These are phyloP conservation scores for Stephania japonica DNA, from an alignment of 164 flowering plant genomes.

Conservation along the genomic window DNA sequence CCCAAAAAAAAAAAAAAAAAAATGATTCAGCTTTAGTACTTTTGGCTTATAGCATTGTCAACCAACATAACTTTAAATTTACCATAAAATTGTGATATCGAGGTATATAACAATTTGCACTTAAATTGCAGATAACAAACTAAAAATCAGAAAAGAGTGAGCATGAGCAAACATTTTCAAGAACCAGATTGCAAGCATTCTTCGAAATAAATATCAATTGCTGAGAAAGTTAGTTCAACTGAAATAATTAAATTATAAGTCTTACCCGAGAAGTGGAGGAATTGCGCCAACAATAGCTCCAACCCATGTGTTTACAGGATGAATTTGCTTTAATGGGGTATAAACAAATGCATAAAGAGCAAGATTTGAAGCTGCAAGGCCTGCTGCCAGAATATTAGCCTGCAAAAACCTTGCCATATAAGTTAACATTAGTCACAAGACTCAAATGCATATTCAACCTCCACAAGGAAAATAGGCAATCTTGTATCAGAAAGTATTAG, in stretches of 20 bases:
- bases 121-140: background rate
- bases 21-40: background rate
- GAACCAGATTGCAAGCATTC: background rate
- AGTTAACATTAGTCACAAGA: conserved; percentile 28
- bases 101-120: background rate
- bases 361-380: conserved; percentile 91
- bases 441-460: conserved; percentile 7
- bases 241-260: background rate
- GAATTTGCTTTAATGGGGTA: conserved; percentile 94
- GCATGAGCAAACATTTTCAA: background rate
- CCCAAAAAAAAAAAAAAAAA: background rate
- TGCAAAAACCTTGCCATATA: conserved; percentile 68
- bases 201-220: background rate
- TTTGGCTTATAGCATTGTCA: background rate
- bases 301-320: conserved; percentile 95
- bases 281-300: conserved; percentile 98
- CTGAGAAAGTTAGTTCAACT: background rate
- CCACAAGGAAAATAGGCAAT: background rate
- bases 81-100: too few relatives aligned
- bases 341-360: conserved; percentile 85
- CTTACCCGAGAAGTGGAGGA: conserved; percentile 96
- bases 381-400: conserved; percentile 89
- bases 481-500: background rate
- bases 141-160: background rate
- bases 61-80: background rate